Evolutionary conservation across 2,329 filamentous ascomycete genomes (phyloP).

Genomic region (Graphilbum sp.): DNA sequence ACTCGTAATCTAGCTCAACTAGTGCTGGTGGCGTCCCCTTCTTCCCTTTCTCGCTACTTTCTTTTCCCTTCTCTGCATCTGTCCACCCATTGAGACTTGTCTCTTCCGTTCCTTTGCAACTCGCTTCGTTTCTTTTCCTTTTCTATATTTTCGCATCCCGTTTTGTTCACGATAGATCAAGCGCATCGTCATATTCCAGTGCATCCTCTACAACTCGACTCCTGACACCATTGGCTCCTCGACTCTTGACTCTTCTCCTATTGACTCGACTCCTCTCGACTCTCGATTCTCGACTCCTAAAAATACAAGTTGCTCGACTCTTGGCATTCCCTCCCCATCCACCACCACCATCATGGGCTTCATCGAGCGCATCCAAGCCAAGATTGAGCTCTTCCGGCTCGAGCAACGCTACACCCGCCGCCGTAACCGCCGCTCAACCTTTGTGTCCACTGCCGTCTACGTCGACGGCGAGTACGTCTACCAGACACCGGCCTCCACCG

Average conservation of each 20-base stretch:
- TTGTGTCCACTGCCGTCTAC: slow-evolving; percentile 78
- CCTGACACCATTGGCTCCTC: too few species aligned
- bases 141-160: neutral
- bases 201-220: too few species aligned
- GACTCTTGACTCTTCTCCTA: too few species aligned
- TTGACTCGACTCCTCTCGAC: too few species aligned
- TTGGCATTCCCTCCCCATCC: neutral
- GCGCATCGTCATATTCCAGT: too few species aligned
- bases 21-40: too few species aligned
- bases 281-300: neutral
- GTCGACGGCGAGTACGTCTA: slow-evolving; percentile 94
- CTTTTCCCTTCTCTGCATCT: too few species aligned
- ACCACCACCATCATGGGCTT: slow-evolving; percentile 23
- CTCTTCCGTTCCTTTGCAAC: neutral
- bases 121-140: neutral
- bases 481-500: slow-evolving; percentile 43
- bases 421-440: slow-evolving; percentile 72
- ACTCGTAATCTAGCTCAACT: too few species aligned
- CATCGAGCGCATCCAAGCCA: slow-evolving; percentile 44
- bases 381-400: slow-evolving; percentile 82
- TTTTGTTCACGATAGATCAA: too few species aligned
- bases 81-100: too few species aligned
- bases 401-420: slow-evolving; percentile 90
- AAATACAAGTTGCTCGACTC: too few species aligned
- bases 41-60: neutral